A percentile compares a stretch with the other conserved stretches of the same genome.
phyloP scores from a whole-genome alignment of 768 basidiomycete genomes.

The Suillus placidus region DNA sequence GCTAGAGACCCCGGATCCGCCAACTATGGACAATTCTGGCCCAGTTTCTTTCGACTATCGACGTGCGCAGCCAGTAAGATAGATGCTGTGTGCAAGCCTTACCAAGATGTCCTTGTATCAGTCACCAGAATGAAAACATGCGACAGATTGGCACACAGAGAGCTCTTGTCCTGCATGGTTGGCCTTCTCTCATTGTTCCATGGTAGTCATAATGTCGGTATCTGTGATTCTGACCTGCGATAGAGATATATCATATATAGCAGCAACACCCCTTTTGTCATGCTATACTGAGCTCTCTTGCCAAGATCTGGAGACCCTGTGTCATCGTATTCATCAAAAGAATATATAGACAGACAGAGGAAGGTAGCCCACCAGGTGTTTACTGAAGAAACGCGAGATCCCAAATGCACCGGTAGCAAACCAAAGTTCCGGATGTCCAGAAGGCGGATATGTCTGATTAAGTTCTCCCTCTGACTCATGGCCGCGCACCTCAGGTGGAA shows the following conservation, averaged over 20 bases:
- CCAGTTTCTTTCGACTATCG: too few species aligned
- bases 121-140: conserved; percentile 83
- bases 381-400: neutral
- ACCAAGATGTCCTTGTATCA: conserved; percentile 38
- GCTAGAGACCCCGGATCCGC: too few species aligned
- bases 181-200: conserved; percentile 55
- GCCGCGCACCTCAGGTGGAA: neutral
- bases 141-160: conserved; percentile 86
- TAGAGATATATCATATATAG: neutral
- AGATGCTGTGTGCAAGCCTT: too few species aligned
- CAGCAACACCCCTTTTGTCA: neutral
- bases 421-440: neutral
- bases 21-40: too few species aligned
- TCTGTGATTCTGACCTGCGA: too few species aligned
- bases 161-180: conserved; percentile 60
- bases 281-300: neutral
- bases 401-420: neutral
- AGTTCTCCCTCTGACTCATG: neutral
- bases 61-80: too few species aligned
- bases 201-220: conserved; percentile 46
- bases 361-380: neutral
- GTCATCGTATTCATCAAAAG: neutral
- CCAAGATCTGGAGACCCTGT: neutral
- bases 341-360: neutral
- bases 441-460: neutral